Evolutionary conservation across 352 stramenopile genomes (phyloP), one percentile per base, ranked within the genome.

Genomic region (Globisporangium ultimum): DNA sequence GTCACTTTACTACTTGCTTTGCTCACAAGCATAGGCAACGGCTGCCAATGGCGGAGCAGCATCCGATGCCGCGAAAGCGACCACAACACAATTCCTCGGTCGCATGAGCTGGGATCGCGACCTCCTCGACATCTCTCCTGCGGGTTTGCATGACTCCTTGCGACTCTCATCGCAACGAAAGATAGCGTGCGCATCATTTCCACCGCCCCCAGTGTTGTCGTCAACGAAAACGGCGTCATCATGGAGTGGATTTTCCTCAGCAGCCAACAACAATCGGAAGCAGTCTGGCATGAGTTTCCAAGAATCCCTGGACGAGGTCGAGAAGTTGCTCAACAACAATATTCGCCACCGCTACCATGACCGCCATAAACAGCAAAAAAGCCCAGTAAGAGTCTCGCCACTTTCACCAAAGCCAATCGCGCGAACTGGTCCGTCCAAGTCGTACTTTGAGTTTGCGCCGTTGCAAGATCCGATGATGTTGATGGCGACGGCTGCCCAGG

Each of bases 81-180:
- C 24, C 24, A 32, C 24, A 5, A 32, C 24, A 32, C 24, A 32
- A 32, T 86, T 74, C 40, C 65, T 84, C 0, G 78, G 67, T 3
- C 73, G 78, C 9, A 74, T 85, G 59, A 86, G 78, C 58, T 88
- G 78, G 78, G 69, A 88, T 18, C 72, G 63, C 47, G 62, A 58
- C n/a, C 49, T 88, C 36, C 48, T 88, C n/a, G 73, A 88, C 12
- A 53, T 52, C 9, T 38, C 55, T 28, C 18, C 20, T 9, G 15
- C 36, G n/a, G 53, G 48, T 11, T 5, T 36, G 6, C 43, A 46
- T n/a, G 50, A 45, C 21, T 42, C 51, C 6, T 17, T 65, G 47
- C 48, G 40, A 14, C 38, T 24, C 12, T 58, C 58, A 14, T 18
- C 40, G 2, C 40, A 58, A 38, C 11, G 34, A 32, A 32, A 32